Evolutionary conservation across 148 eudicot genomes (phyloP), one percentile per base, ranked within the genome.

Genomic region (Chenopodium suecicum): DNA sequence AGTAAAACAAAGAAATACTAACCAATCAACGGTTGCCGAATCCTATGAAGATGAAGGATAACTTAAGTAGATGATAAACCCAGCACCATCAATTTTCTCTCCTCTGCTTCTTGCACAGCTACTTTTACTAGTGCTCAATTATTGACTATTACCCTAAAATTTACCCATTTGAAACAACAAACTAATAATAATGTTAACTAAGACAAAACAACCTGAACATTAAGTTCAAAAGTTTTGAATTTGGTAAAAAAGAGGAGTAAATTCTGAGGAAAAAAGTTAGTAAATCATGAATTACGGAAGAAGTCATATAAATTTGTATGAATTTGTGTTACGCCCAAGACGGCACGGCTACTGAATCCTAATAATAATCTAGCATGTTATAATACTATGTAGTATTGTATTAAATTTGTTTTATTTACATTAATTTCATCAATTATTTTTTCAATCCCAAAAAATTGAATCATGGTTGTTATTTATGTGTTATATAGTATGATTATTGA

Each of bases 301-400:
- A 90, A 89, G 93, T 82, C 44, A 80, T 17, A 44, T 71, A 46
- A 20, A 20, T 62, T 81, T 82, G 79, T 67, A 52, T 82, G 86
- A 72, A 75, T 70, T 71, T 85, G 83, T 73, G 68, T 79, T 52
- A 80, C 80, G 65, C 73, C 80, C 83, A 84, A 75, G 83, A 84
- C 86, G 86, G 86, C 86, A 84, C 90, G 92, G 82, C 88, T 86
- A 77, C 80, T 82, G 79, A 82, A 83, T 78, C 46, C 19, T 56
- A 56, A 56, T 56, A 34, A 56, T 56, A 56, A 56, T 17, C 62
- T 56, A 56, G 62, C 62, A 56, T 56, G 60, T 17, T 10, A 10
- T 10, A 10, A 52, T 52, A 14, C 56, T 41, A 56, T 56, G 62
- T 56, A 44, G 66, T 70, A 73, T 46, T 63, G n/a, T 62, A 34